Conservation (phyloP, 75 land plant genomes). For the Selaginella moellendorffii region DNA sequence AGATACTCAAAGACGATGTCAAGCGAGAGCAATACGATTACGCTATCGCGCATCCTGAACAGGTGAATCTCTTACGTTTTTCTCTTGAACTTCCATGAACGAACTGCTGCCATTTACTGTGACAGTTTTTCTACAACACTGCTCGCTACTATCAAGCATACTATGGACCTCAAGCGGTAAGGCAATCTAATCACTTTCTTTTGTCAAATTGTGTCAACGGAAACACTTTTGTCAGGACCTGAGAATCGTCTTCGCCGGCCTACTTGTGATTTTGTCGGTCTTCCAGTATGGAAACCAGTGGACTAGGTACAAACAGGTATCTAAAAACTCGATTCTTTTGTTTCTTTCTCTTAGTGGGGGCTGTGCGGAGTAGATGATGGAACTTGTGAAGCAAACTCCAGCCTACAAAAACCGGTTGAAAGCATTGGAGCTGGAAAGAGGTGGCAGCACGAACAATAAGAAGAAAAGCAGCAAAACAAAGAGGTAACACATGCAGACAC, state of each 20-base stretch:
- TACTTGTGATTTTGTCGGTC: slow-evolving; percentile 64
- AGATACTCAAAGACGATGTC: slow-evolving; percentile 91
- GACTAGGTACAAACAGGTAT: slow-evolving; percentile 79
- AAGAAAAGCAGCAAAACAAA: slow-evolving; percentile 60
- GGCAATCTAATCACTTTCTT: slow-evolving; percentile 5
- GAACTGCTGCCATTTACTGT: background rate
- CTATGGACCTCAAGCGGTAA: slow-evolving; percentile 94
- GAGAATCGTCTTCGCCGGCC: slow-evolving; percentile 72
- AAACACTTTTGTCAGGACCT: slow-evolving; percentile 42
- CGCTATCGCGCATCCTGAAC: slow-evolving; percentile 95
- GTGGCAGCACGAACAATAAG: slow-evolving; percentile 42
- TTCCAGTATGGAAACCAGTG: slow-evolving; percentile 85
- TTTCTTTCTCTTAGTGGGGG: background rate
- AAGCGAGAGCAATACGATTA: slow-evolving; percentile 96
- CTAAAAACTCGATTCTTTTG: background rate
- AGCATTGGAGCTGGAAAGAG: slow-evolving; percentile 79
- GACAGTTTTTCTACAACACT: slow-evolving; percentile 81
- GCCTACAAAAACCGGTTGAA: slow-evolving; percentile 84
- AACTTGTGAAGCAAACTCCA: slow-evolving; percentile 89
- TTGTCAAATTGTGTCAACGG: background rate
- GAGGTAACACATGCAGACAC: slow-evolving; percentile 24
- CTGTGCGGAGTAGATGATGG: slow-evolving; percentile 46
- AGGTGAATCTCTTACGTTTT: slow-evolving; percentile 34
- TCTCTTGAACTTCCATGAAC: background rate
- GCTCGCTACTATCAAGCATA: slow-evolving; percentile 94